Base-by-base conservation (phyloP, 257 asterid species). In the Nicotiana otophora region DNA sequence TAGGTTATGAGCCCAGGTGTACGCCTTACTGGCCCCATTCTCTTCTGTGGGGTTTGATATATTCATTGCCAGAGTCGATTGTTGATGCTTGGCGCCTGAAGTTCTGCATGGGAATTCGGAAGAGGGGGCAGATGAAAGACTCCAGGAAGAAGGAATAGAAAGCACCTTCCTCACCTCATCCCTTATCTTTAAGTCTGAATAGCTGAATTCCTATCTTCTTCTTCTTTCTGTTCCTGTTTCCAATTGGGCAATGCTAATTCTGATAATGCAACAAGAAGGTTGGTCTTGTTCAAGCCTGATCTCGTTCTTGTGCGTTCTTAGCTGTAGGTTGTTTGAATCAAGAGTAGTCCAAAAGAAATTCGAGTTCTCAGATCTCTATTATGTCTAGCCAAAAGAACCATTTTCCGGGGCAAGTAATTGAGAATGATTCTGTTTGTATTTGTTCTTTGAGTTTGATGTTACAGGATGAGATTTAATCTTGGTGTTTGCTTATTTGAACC, bases 1-100 rank as follows among this genome's bases (percentile, higher is more conserved):
- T 96, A 34, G 99, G 98, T 33, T 91, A 96, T 57, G 98, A 94
- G 42, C 98, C 99, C 3, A 95, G 97, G 5, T 93, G 97, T 94
- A 92, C 99, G 0, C 98, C 99, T 10, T 93, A 96, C 87, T 96
- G 99, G 99, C 99, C 99, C 0, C 99, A 95, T 83, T 74, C 97
- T 7, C 85, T 95, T 78, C 82, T 94, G 67, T 95, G 99, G 99
- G 95, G 90, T 55, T 6, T 94, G 86, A 70, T 85, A 14, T 57
- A 53, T 39, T 90, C 89, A 2, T 57, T 94, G 83, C 98, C 98
- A 0, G 98, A 94, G 81, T 91, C 87, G 0, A 68, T 79, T 16
- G 82, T 96, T 3, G 98, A 96, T 81, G 91, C 95, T 7, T 96
- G 98, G 98, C 97, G 98, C 31, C 87, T 93, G 80, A 85, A 81